A percentile compares a stretch with the other conserved stretches of the same genome.
phyloP scores from a whole-genome alignment of 2,329 filamentous ascomycete genomes.

The Pseudogymnoascus sp. region DNA sequence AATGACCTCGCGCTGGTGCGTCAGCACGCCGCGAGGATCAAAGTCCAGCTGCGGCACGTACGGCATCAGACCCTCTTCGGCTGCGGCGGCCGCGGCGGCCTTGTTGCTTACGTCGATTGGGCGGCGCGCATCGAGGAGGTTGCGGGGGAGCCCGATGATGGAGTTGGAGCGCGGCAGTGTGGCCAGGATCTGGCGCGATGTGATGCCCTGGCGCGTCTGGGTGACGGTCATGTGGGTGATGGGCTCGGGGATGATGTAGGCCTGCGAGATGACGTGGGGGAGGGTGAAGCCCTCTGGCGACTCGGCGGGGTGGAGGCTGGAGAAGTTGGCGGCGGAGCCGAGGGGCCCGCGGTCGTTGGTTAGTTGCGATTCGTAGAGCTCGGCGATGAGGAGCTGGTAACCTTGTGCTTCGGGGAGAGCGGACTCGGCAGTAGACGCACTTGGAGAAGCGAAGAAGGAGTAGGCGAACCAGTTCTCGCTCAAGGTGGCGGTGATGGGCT shows the following conservation, averaged over 20 bases:
- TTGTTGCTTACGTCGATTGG: slow-evolving; percentile 58
- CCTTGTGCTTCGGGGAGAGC: slow-evolving; percentile 61
- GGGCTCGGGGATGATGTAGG: slow-evolving; percentile 73
- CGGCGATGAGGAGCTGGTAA: slow-evolving; percentile 77
- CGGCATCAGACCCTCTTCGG: slow-evolving; percentile 72
- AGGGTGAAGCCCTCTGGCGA: slow-evolving; percentile 46
- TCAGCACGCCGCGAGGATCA: slow-evolving; percentile 72
- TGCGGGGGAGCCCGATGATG: slow-evolving; percentile 72
- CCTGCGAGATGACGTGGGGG: slow-evolving; percentile 71
- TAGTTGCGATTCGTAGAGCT: slow-evolving; percentile 80
- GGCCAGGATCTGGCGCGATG: slow-evolving; percentile 72
- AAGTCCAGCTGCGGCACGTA: slow-evolving; percentile 76
- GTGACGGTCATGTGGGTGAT: slow-evolving; percentile 76
- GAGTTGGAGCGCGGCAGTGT: slow-evolving; percentile 66
- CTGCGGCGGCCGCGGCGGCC: slow-evolving; percentile 71
- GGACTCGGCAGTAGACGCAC: slow-evolving; percentile 49
- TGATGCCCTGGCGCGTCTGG: slow-evolving; percentile 86
- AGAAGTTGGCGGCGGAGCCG: slow-evolving; percentile 63
- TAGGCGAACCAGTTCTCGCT: slow-evolving; percentile 96
- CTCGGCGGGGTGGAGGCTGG: slow-evolving; percentile 62
- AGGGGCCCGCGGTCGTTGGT: slow-evolving; percentile 81
- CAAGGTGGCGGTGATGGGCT: slow-evolving; percentile 69
- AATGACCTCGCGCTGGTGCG: slow-evolving; percentile 74
- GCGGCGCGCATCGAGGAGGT: slow-evolving; percentile 75
- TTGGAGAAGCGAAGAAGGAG: slow-evolving; percentile 61